Conservation (phyloP, 768 basidiomycete genomes). For the Lactifluus piperatus region DNA sequence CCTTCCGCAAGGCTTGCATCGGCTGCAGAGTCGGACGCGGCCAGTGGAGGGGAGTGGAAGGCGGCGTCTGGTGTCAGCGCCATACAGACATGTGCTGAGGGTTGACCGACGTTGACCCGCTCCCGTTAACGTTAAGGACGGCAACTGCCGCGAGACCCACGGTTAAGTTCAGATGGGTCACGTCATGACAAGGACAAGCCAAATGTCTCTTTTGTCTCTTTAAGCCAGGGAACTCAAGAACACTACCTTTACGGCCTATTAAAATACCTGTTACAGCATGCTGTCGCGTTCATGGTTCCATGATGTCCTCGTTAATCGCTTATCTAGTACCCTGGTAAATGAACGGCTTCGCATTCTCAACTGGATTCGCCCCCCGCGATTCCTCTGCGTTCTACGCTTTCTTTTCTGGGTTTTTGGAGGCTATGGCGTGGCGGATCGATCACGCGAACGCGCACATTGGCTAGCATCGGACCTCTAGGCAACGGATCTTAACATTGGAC, state of each 20-base stretch:
- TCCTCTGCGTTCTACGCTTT: background rate
- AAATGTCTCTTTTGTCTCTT: too few species aligned
- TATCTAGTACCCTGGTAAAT: too few species aligned
- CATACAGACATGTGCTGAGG: background rate
- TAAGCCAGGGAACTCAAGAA: background rate
- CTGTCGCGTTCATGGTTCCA: too few species aligned
- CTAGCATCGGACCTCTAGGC: background rate
- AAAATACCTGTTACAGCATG: background rate
- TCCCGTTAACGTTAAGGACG: too few species aligned
- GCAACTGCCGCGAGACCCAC: background rate
- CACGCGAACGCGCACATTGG: background rate
- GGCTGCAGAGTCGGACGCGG: background rate
- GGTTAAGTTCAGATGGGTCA: too few species aligned
- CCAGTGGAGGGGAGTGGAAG: background rate
- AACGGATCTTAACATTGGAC: background rate
- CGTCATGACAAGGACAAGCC: too few species aligned
- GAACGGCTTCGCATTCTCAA: too few species aligned
- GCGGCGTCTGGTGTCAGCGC: conserved; percentile 16
- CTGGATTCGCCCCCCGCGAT: background rate
- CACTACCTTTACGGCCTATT: background rate
- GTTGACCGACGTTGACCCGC: too few species aligned
- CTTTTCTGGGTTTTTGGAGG: background rate
- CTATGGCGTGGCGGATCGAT: background rate
- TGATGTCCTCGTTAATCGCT: too few species aligned
- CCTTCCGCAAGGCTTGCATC: conserved; percentile 34